Percentiles rank a stretch among this genome's conserved stretches.
These are phyloP conservation scores for Plasmodium falciparum DNA, from an alignment of 169 alveolate species.

Conservation along the genomic window DNA sequence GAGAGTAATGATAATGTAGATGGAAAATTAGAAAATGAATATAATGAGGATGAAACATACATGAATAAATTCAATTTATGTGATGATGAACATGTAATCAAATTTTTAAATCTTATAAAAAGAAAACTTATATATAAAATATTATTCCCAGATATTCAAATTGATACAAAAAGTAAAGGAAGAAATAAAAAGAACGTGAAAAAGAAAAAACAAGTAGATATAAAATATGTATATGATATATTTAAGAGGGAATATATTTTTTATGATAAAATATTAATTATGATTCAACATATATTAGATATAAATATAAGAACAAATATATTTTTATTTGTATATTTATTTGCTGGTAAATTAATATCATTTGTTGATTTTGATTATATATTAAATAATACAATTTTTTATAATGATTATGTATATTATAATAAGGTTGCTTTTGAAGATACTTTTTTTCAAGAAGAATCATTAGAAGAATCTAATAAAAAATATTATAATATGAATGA, in stretches of 20 bases:
- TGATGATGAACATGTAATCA: constrained; percentile 34
- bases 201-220: constrained; percentile 68
- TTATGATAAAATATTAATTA: constrained; percentile 42
- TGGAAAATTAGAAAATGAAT: neutral
- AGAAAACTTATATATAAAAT: constrained; percentile 35
- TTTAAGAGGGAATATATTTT: constrained; percentile 54
- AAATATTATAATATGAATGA: neutral
- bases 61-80: constrained; percentile 3
- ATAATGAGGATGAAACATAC: neutral
- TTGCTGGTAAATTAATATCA: constrained; percentile 54
- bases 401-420: constrained; percentile 47
- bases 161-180: constrained; percentile 36
- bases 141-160: constrained; percentile 43
- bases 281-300: constrained; percentile 53
- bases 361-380: constrained; percentile 38
- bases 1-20: neutral
- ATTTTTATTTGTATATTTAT: constrained; percentile 54
- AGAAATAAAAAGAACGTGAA: constrained; percentile 62
- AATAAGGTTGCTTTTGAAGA: constrained; percentile 41
- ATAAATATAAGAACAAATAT: constrained; percentile 60
- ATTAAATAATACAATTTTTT: constrained; percentile 24
- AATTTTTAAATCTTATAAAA: constrained; percentile 33
- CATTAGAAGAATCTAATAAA: too few species aligned
- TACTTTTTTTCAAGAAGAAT: constrained; percentile 1
- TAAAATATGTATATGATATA: constrained; percentile 55